phyloP scores from a whole-genome alignment of 192 early-diverging fungal species.

The Phycomyces blakesleeanus region DNA sequence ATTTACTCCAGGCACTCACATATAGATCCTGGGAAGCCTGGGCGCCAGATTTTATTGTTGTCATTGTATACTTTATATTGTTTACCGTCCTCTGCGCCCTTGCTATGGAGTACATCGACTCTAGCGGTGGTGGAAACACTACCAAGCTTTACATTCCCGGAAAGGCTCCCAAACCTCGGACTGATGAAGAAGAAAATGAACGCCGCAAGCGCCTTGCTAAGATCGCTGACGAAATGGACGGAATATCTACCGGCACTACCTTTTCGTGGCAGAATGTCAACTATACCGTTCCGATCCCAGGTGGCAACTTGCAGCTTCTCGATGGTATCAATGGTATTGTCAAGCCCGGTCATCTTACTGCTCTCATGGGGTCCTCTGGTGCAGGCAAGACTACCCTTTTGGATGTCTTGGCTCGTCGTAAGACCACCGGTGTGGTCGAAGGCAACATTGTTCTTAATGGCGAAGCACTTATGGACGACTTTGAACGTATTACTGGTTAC shows the following conservation, averaged over 20 bases:
- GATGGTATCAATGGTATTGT: conserved; percentile 67
- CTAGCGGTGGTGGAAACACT: conserved; percentile 50
- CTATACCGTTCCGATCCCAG: conserved; percentile 66
- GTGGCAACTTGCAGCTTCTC: conserved; percentile 63
- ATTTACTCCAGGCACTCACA: conserved; percentile 50
- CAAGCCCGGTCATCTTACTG: conserved; percentile 72
- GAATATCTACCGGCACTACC: conserved; percentile 41
- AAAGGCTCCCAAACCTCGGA: conserved; percentile 21
- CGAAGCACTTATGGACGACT: conserved; percentile 45
- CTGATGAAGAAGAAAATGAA: conserved; percentile 35
- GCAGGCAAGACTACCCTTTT: conserved; percentile 82
- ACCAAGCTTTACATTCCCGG: conserved; percentile 50
- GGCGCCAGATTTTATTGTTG: conserved; percentile 53
- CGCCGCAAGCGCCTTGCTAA: conserved; percentile 7
- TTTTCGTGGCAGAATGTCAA: conserved; percentile 63
- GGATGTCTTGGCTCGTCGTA: conserved; percentile 73
- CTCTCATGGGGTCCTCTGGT: conserved; percentile 91
- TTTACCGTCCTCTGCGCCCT: conserved; percentile 42
- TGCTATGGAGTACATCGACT: conserved; percentile 63
- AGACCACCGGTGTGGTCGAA: conserved; percentile 62
- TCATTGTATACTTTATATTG: conserved; percentile 45
- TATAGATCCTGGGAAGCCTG: conserved; percentile 58
- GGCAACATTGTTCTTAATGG: conserved; percentile 60
- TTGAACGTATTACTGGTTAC: conserved; percentile 63
- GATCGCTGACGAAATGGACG: conserved; percentile 34